Evolutionary conservation across 768 basidiomycete species (phyloP).

Genomic region (Sarcodon sp.): DNA sequence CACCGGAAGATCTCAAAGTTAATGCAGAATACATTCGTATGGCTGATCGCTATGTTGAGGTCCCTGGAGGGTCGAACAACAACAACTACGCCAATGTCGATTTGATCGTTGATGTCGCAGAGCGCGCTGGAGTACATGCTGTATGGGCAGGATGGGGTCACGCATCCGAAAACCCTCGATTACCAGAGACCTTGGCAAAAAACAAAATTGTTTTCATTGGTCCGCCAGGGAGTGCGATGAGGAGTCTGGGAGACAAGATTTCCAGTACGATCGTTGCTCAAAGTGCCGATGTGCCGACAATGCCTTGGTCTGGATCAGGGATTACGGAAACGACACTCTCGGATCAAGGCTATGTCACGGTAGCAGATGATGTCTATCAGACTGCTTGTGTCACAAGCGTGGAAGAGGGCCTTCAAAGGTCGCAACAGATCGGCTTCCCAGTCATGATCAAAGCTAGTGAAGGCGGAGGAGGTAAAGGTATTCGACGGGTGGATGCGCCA

Average conservation of each 20-base stretch:
- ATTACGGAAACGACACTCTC: slow-evolving; percentile 81
- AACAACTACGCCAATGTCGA: slow-evolving; percentile 99
- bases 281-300: slow-evolving; percentile 90
- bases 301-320: slow-evolving; percentile 98
- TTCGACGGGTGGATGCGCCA: slow-evolving; percentile 80
- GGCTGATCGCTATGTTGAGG: slow-evolving; percentile 98
- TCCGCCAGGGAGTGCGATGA: slow-evolving; percentile 97
- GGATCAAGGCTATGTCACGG: slow-evolving; percentile 81
- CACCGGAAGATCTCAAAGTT: slow-evolving; percentile 95
- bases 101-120: slow-evolving; percentile 95
- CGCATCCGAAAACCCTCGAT: slow-evolving; percentile 94
- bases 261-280: slow-evolving; percentile 99
- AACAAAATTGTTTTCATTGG: slow-evolving; percentile 99
- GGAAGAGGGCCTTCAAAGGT: slow-evolving; percentile 74
- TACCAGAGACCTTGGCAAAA: slow-evolving; percentile 87
- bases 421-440: slow-evolving; percentile 88
- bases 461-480: slow-evolving; percentile 98
- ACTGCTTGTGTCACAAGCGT: slow-evolving; percentile 82
- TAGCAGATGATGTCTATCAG: slow-evolving; percentile 83
- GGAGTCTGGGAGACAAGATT: slow-evolving; percentile 98
- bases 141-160: slow-evolving; percentile 99
- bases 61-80: slow-evolving; percentile 96
- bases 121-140: slow-evolving; percentile 94
- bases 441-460: slow-evolving; percentile 99
- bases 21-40: slow-evolving; percentile 99